Conservation (phyloP, 2,329 filamentous ascomycete genomes). For the Aspergillus vadensis region DNA sequence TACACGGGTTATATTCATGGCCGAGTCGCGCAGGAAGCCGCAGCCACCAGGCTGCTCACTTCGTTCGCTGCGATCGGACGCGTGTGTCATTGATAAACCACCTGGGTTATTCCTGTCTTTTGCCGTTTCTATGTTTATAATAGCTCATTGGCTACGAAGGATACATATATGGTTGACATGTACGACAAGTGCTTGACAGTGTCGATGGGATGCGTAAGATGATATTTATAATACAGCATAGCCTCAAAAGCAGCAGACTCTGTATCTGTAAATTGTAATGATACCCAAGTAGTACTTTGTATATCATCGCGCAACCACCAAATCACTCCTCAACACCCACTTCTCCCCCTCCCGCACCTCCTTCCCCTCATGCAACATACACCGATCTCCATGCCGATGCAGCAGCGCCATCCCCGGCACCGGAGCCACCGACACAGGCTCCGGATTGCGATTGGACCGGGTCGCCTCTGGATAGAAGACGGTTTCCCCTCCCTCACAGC, state of each 20-base stretch:
- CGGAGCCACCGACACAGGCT: slow-evolving; percentile 70
- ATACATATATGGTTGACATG: slow-evolving; percentile 2
- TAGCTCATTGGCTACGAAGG: slow-evolving; percentile 8
- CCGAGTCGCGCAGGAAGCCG: neutral
- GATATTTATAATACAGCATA: neutral
- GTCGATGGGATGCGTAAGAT: neutral
- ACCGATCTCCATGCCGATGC: slow-evolving; percentile 86
- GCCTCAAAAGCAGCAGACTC: no score
- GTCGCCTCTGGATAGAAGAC: slow-evolving; percentile 77
- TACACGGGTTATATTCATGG: slow-evolving; percentile 10
- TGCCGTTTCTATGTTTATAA: slow-evolving; percentile 6
- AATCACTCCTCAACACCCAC: slow-evolving; percentile 84
- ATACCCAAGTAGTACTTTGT: no score
- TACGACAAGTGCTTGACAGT: neutral
- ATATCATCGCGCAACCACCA: slow-evolving; percentile 51
- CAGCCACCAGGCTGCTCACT: neutral
- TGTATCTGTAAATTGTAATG: neutral
- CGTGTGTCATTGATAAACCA: neutral
- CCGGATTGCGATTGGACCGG: slow-evolving; percentile 48
- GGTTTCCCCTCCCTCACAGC: slow-evolving; percentile 83
- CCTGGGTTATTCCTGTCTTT: neutral
- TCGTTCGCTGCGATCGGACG: neutral
- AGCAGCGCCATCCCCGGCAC: slow-evolving; percentile 85
- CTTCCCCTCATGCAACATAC: slow-evolving; percentile 83
- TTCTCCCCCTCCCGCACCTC: slow-evolving; percentile 82